A percentile compares a stretch with the other conserved stretches of the same genome.
Conservation (phyloP, 2,329 filamentous ascomycete genomes). For the Didymella lethalis region DNA sequence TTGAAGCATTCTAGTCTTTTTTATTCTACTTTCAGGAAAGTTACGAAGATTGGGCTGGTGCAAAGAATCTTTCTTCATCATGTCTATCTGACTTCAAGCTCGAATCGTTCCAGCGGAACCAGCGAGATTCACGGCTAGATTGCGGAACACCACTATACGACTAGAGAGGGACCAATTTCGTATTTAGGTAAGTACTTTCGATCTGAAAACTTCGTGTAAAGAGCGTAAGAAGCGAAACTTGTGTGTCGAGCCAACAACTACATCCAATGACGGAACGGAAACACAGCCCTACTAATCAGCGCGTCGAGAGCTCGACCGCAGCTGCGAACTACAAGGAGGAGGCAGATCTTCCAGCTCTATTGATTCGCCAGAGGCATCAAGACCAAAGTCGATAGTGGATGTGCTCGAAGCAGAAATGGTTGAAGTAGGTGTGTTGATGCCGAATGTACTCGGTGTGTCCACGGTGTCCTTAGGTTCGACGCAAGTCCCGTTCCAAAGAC, state of each 20-base stretch:
- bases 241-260: background rate
- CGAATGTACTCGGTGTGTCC: background rate
- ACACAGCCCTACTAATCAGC: background rate
- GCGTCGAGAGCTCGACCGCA: background rate
- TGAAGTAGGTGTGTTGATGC: conserved; percentile 1
- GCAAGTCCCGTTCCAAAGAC: conserved; percentile 1
- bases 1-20: background rate
- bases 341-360: background rate
- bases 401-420: background rate
- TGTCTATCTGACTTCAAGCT: background rate
- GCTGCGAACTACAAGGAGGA: background rate
- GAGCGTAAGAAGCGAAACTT: background rate
- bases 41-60: background rate
- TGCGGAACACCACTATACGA: too few relatives aligned
- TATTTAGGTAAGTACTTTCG: background rate
- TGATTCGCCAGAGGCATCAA: background rate
- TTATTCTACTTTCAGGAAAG: background rate
- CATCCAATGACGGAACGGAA: background rate
- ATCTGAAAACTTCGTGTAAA: background rate
- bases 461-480: background rate
- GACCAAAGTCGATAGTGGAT: background rate
- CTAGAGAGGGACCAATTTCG: background rate
- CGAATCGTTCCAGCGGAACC: background rate
- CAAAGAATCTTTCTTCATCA: background rate
- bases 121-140: background rate